phyloP scores from a whole-genome alignment of 208 protist genomes.

The Herpetomonas tarakana region DNA sequence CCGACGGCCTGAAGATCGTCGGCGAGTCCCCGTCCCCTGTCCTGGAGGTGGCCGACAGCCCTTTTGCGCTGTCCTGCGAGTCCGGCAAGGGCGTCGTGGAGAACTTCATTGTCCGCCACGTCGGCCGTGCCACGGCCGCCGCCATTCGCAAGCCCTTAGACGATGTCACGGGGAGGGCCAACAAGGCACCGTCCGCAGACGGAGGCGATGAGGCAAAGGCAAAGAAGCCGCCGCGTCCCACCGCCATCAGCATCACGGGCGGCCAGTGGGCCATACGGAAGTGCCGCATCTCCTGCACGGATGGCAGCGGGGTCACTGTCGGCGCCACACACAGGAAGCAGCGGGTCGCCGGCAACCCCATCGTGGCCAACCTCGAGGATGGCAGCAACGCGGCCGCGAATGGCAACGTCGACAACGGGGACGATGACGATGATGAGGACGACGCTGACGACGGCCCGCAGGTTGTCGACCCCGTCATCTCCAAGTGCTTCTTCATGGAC shows the following conservation, averaged over 20 bases:
- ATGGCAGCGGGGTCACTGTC: conserved; percentile 66
- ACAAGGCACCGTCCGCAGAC: not conserved
- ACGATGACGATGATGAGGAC: conserved; percentile 4
- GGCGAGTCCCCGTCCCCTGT: conserved; percentile 65
- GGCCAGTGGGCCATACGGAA: conserved; percentile 67
- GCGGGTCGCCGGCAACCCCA: not conserved
- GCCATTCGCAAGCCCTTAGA: not conserved
- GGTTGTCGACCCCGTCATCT: conserved; percentile 49
- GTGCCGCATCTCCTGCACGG: conserved; percentile 72
- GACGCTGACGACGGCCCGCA: conserved; percentile 1
- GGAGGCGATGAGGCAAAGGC: not conserved
- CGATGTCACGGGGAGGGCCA: not conserved
- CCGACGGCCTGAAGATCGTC: conserved; percentile 61
- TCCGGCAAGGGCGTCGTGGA: conserved; percentile 62
- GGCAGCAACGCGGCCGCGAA: not conserved
- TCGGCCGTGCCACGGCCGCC: conserved; percentile 18
- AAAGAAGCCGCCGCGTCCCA: conserved; percentile 54
- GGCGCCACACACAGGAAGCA: conserved; percentile 2
- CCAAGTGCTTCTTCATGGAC: conserved; percentile 78
- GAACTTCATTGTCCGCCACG: conserved; percentile 80
- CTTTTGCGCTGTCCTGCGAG: conserved; percentile 50
- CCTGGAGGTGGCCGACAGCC: conserved; percentile 48
- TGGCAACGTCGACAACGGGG: not conserved
- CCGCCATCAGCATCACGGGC: conserved; percentile 55
- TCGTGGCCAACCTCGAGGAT: not conserved